Conservation (phyloP, 257 asterid species). For the Rhazya stricta region DNA sequence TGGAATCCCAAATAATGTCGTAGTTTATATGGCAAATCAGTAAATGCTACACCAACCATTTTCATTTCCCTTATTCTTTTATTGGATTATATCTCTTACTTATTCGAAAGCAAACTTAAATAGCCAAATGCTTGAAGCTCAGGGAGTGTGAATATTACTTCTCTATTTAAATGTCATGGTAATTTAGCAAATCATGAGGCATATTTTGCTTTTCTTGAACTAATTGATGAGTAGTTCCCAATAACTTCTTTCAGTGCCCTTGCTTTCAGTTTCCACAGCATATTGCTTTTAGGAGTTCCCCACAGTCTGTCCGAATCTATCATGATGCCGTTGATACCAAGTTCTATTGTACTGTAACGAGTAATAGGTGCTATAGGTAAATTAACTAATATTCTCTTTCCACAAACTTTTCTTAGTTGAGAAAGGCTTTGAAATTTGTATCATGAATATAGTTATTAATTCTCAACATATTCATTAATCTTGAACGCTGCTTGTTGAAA, state of each 20-base stretch:
- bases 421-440: background rate
- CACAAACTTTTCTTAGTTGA: background rate
- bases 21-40: too few relatives aligned
- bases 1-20: too few relatives aligned
- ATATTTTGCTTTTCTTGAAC: background rate
- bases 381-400: background rate
- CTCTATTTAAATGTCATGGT: background rate
- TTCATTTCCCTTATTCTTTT: background rate
- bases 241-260: too few relatives aligned
- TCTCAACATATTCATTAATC: background rate
- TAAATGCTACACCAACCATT: background rate
- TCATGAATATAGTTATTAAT: background rate
- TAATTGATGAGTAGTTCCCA: background rate
- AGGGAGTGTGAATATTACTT: background rate
- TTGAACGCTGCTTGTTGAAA: background rate
- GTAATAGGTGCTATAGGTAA: background rate
- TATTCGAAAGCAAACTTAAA: too few relatives aligned
- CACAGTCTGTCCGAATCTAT: background rate
- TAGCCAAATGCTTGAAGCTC: background rate
- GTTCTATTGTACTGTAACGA: background rate
- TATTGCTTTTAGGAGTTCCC: background rate
- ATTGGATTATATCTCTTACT: background rate
- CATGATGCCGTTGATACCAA: background rate
- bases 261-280: background rate
- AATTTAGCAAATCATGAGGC: background rate